A percentile compares a stretch with the other conserved stretches of the same genome.
phyloP scores from a whole-genome alignment of 2,329 filamentous ascomycete species.

The Ophiostoma australiae region DNA sequence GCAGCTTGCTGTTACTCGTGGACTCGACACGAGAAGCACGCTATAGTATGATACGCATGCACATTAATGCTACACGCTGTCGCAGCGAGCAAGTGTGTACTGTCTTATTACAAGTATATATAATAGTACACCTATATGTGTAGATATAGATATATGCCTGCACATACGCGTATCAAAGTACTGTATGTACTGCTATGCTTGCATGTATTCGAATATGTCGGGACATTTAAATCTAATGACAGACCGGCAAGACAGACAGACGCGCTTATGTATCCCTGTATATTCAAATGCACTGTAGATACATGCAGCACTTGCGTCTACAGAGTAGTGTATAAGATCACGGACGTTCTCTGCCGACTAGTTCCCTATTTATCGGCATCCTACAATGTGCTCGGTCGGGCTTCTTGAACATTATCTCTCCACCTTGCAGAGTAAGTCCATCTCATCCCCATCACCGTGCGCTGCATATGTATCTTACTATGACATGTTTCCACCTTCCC shows the following conservation, averaged over 20 bases:
- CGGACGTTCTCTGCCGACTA: neutral
- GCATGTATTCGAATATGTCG: neutral
- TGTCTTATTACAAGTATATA: neutral
- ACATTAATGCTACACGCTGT: neutral
- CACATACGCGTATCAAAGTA: neutral
- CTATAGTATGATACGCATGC: slow-evolving; percentile 3
- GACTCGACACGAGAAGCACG: neutral
- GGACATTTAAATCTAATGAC: neutral
- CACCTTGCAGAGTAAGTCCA: neutral
- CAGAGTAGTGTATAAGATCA: neutral
- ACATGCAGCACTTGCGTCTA: neutral
- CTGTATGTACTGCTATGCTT: too few species aligned
- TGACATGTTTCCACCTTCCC: neutral
- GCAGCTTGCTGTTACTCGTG: neutral
- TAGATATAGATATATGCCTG: neutral
- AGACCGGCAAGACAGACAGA: slow-evolving; percentile 2
- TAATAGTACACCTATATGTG: neutral
- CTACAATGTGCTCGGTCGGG: neutral
- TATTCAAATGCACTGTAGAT: neutral
- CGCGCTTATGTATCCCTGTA: slow-evolving; percentile 3
- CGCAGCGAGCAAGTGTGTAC: neutral
- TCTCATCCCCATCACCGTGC: slow-evolving; percentile 2
- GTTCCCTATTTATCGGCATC: neutral
- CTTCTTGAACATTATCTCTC: neutral
- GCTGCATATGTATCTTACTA: neutral